Evolutionary conservation across 2,329 filamentous ascomycete species (phyloP).

Genomic region (Trichoderma sp.): DNA sequence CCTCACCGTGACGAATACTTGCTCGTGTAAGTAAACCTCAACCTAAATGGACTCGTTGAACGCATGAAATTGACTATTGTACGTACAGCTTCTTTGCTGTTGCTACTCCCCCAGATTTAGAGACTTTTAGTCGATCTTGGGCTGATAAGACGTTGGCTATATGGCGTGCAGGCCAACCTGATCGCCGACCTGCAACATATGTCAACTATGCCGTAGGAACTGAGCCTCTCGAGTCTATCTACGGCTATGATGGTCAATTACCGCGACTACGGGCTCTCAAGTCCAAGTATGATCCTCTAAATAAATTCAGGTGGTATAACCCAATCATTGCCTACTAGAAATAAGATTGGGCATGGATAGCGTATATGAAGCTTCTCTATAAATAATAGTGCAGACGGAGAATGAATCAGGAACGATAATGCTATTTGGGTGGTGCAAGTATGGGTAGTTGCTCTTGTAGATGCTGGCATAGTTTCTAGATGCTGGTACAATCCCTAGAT

Average conservation of each 20-base stretch:
- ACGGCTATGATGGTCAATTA: neutral
- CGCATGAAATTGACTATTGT: neutral
- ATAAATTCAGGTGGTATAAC: neutral
- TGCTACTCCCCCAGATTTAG: neutral
- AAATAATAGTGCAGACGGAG: neutral
- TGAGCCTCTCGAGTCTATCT: neutral
- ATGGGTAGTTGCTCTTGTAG: neutral
- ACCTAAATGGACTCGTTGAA: accelerated
- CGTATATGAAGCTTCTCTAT: neutral
- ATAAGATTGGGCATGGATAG: neutral
- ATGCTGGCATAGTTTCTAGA: neutral
- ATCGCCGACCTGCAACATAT: neutral
- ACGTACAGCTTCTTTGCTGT: neutral
- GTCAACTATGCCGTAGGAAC: constrained; percentile 1
- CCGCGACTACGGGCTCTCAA: neutral
- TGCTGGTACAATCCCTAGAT: neutral
- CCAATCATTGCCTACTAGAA: neutral
- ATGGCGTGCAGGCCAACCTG: neutral
- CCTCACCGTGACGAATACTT: constrained; percentile 4
- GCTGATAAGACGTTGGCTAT: neutral
- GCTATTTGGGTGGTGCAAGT: neutral
- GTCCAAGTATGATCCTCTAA: neutral
- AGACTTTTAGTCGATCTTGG: neutral
- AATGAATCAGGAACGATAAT: neutral
- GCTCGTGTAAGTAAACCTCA: neutral